Evolutionary conservation across 2,329 filamentous ascomycete species (phyloP).

Genomic region (Beauveria pseudobassiana): DNA sequence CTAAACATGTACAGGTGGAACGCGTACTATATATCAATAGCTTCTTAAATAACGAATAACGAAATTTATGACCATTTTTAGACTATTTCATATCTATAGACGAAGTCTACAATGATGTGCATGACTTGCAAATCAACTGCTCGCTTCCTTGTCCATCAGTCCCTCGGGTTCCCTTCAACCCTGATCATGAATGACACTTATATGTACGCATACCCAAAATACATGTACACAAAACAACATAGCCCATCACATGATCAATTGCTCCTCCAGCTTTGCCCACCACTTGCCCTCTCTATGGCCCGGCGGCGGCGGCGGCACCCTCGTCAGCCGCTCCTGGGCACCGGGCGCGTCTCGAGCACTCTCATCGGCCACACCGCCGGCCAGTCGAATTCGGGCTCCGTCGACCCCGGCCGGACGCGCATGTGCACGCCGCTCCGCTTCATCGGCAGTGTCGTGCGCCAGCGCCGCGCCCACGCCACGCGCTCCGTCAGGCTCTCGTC

Average conservation of each 20-base stretch:
- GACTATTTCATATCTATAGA: not conserved
- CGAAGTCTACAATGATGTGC: not conserved
- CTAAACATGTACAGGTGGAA: not conserved
- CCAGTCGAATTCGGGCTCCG: constrained; percentile 19
- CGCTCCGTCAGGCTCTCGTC: constrained; percentile 14
- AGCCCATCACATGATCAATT: constrained; percentile 20
- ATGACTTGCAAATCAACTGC: not conserved
- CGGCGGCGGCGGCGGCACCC: not conserved
- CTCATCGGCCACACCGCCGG: constrained; percentile 17
- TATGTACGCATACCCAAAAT: not conserved
- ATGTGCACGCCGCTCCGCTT: constrained; percentile 15
- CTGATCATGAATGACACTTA: too few relatives aligned
- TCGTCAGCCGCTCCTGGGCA: constrained; percentile 12
- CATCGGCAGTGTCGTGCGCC: constrained; percentile 22
- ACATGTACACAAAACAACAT: not conserved
- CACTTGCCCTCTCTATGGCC: constrained; percentile 16
- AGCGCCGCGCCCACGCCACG: constrained; percentile 17
- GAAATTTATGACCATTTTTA: not conserved
- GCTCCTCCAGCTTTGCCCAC: constrained; percentile 23
- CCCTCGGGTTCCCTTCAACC: not conserved
- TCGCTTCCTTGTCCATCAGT: not conserved
- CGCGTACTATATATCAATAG: not conserved
- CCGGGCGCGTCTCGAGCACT: constrained; percentile 20
- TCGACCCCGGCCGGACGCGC: constrained; percentile 11
- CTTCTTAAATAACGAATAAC: not conserved